phyloP scores from a whole-genome alignment of 2,329 filamentous ascomycete species.

The Penicillium sp. region DNA sequence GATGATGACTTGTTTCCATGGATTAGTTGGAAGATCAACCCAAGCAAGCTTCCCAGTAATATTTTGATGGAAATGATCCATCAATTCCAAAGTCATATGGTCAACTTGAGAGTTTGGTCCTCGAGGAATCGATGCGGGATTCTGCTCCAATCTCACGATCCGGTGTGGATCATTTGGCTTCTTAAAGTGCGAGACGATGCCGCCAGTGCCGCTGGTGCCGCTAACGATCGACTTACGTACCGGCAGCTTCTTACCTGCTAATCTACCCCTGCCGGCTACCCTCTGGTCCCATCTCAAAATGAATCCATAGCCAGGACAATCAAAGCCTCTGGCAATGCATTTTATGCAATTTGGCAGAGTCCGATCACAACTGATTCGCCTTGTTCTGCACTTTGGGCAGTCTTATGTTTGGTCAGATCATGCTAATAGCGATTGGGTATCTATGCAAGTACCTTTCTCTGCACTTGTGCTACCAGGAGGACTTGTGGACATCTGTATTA shows the following conservation, averaged over 20 bases:
- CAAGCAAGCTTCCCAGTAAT: conserved; percentile 26
- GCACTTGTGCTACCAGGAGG: background rate
- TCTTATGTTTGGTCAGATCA: background rate
- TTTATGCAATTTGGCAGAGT: conserved; percentile 9
- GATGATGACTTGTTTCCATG: conserved; percentile 27
- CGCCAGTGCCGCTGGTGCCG: background rate
- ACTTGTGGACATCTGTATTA: conserved; percentile 1
- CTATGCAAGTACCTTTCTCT: conserved; percentile 5
- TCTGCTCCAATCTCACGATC: background rate
- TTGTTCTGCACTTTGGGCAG: conserved; percentile 10
- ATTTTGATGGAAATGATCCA: conserved; percentile 24
- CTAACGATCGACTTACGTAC: background rate
- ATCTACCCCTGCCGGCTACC: conserved; percentile 8
- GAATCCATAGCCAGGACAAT: conserved; percentile 8
- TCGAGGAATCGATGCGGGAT: background rate
- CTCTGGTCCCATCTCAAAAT: conserved; percentile 8
- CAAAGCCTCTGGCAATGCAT: conserved; percentile 5
- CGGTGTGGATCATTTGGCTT: background rate
- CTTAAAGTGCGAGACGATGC: background rate
- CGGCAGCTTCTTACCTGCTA: conserved; percentile 3
- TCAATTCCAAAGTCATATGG: conserved; percentile 10
- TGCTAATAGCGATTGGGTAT: background rate
- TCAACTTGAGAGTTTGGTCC: background rate
- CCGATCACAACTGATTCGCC: conserved; percentile 9
- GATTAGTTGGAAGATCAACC: conserved; percentile 27